Evolutionary conservation across 1,284 basidiomycete genomes (phyloP).

Genomic region (Ustilago trichophora): DNA sequence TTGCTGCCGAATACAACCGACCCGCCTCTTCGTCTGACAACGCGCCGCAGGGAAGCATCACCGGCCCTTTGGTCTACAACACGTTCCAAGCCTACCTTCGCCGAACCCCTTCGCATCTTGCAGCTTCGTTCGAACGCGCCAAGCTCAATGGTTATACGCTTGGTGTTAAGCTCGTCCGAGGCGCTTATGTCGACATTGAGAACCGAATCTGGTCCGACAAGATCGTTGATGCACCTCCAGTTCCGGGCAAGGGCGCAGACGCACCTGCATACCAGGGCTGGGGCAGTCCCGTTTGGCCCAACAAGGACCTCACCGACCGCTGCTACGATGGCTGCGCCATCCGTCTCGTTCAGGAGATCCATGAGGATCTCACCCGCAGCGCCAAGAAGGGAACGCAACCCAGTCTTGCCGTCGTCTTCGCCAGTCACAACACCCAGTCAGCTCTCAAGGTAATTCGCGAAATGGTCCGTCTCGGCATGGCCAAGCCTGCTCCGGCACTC

Average conservation of each 20-base stretch:
- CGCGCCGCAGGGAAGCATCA: constrained; percentile 23
- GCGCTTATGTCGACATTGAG: constrained; percentile 89
- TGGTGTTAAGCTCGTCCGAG: constrained; percentile 92
- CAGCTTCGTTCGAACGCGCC: constrained; percentile 76
- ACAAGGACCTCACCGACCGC: constrained; percentile 76
- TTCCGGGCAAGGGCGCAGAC: constrained; percentile 42
- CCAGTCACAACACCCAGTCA: constrained; percentile 83
- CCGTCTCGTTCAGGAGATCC: constrained; percentile 74
- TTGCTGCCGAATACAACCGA: constrained; percentile 56
- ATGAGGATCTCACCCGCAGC: constrained; percentile 44
- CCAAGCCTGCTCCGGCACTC: constrained; percentile 55
- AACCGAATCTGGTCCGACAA: constrained; percentile 65
- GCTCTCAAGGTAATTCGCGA: constrained; percentile 74
- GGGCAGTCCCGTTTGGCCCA: constrained; percentile 69
- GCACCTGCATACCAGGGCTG: constrained; percentile 37
- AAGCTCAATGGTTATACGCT: constrained; percentile 77
- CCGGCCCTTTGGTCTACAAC: constrained; percentile 57
- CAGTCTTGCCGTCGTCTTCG: constrained; percentile 79
- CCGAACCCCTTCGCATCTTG: constrained; percentile 77
- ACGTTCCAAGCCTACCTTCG: constrained; percentile 58
- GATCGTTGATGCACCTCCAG: constrained; percentile 51
- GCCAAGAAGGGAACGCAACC: constrained; percentile 61
- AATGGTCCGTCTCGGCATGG: constrained; percentile 74
- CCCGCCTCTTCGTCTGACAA: constrained; percentile 9
- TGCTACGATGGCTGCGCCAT: constrained; percentile 79